Conservation (phyloP, 352 stramenopile genomes). For the Phytophthora kernoviae region DNA sequence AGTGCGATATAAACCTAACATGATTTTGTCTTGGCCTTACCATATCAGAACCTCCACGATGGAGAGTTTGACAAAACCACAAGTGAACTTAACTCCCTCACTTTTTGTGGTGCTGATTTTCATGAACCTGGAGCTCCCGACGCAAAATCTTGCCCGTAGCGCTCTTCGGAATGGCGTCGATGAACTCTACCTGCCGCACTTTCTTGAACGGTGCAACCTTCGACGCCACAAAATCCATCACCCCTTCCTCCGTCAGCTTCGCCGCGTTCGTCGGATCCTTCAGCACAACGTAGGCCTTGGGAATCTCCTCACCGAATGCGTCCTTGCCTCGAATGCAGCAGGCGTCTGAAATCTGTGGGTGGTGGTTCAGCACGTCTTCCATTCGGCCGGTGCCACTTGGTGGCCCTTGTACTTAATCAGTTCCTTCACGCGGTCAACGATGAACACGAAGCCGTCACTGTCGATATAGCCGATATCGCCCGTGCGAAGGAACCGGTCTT, state of each 20-base stretch:
- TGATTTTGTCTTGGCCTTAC: background rate
- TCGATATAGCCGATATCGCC: constrained; percentile 93
- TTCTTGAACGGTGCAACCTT: constrained; percentile 90
- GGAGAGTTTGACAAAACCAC: constrained; percentile 9
- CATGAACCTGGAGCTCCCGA: constrained; percentile 64
- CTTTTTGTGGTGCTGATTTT: constrained; percentile 35
- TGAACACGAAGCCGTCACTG: constrained; percentile 91
- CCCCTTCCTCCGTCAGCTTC: constrained; percentile 59
- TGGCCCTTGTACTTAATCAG: constrained; percentile 96
- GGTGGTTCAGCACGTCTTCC: constrained; percentile 88
- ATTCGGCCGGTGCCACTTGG: constrained; percentile 93
- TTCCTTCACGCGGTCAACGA: constrained; percentile 93
- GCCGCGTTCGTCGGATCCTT: constrained; percentile 44
- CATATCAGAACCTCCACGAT: no score
- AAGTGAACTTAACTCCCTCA: constrained; percentile 1
- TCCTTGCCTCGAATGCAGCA: constrained; percentile 70
- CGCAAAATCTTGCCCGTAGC: constrained; percentile 92
- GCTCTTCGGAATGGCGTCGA: constrained; percentile 86
- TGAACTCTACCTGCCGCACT: constrained; percentile 88
- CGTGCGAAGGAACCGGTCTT: constrained; percentile 85
- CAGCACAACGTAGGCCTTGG: constrained; percentile 90
- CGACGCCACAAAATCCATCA: constrained; percentile 86
- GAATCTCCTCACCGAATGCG: constrained; percentile 83
- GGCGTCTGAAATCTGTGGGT: constrained; percentile 81
- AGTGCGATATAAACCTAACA: background rate